Evolutionary conservation across 805 yeast genomes (phyloP).

Genomic region (Nakazawaea sp.): DNA sequence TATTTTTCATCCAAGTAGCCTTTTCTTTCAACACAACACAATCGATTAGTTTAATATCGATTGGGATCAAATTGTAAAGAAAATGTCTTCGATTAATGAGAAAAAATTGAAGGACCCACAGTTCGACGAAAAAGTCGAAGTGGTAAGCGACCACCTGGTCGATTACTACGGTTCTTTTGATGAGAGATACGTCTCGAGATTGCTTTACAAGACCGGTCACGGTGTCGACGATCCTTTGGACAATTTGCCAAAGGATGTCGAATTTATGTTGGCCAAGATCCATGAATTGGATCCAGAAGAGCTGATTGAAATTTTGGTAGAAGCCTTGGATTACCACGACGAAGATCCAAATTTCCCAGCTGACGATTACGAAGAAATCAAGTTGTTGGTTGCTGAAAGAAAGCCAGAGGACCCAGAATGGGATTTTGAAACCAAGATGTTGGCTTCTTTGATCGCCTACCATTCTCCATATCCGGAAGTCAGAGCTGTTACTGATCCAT

Average conservation of each 20-base stretch:
- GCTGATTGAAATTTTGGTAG: conserved; percentile 30
- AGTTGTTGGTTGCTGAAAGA: conserved; percentile 15
- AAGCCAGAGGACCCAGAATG: conserved; percentile 15
- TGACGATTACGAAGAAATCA: conserved; percentile 27
- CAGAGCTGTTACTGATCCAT: conserved; percentile 55
- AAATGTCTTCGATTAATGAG: background rate
- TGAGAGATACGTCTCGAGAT: conserved; percentile 3
- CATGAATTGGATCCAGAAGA: conserved; percentile 28
- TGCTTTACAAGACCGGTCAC: conserved; percentile 10
- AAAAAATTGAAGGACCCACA: background rate
- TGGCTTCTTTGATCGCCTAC: conserved; percentile 23
- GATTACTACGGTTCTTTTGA: conserved; percentile 7
- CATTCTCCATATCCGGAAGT: conserved; percentile 62
- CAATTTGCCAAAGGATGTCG: conserved; percentile 10
- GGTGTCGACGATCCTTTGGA: conserved; percentile 2
- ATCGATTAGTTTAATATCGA: background rate
- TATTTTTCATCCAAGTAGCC: too few species aligned
- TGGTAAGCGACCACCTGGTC: background rate
- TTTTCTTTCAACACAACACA: background rate
- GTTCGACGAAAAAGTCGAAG: conserved; percentile 6
- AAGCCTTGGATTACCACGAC: conserved; percentile 32
- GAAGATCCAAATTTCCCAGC: conserved; percentile 42
- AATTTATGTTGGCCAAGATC: conserved; percentile 35
- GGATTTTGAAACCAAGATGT: conserved; percentile 24
- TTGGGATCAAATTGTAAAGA: too few species aligned